These are phyloP conservation scores for Ananas comosus DNA, from an alignment of 176 grass and related monocot genomes.

Conservation along the genomic window DNA sequence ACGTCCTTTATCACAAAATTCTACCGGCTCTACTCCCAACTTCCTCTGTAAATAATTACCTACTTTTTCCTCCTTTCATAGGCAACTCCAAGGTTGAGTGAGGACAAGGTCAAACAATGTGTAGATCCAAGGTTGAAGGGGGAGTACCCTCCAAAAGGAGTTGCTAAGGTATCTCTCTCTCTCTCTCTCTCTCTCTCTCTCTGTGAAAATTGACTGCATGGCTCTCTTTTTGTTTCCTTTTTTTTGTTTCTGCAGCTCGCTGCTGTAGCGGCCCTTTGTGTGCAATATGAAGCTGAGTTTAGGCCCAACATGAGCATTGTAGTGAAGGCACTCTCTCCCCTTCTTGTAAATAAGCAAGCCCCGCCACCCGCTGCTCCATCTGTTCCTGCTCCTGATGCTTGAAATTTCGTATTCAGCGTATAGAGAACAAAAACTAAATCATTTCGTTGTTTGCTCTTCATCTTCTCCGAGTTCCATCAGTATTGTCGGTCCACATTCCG, in stretches of 20 bases:
- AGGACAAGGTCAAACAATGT: conserved; percentile 80
- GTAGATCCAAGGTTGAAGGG: conserved; percentile 81
- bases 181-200: not conserved
- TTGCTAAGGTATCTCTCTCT: conserved; percentile 57
- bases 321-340: conserved; percentile 70
- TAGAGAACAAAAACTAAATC: conserved; percentile 15
- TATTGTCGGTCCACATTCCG: not conserved
- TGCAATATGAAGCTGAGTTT: conserved; percentile 75
- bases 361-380: conserved; percentile 12
- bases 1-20: too few relatives aligned
- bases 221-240: not conserved
- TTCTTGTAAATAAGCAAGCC: conserved; percentile 47
- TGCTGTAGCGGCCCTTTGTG: conserved; percentile 64
- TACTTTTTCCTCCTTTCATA: conserved; percentile 23
- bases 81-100: conserved; percentile 69
- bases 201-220: not conserved
- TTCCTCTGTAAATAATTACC: not conserved
- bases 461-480: not conserved
- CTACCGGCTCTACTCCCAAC: too few relatives aligned
- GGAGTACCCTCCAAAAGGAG: conserved; percentile 61
- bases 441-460: conserved; percentile 4
- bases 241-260: conserved; percentile 48
- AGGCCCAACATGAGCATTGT: conserved; percentile 93
- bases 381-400: conserved; percentile 22
- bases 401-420: conserved; percentile 9